Percentiles rank a stretch among this genome's conserved stretches.
These are phyloP conservation scores for Chaetomiaceae sp. DNA, from an alignment of 2,329 filamentous ascomycete genomes.

Conservation along the genomic window DNA sequence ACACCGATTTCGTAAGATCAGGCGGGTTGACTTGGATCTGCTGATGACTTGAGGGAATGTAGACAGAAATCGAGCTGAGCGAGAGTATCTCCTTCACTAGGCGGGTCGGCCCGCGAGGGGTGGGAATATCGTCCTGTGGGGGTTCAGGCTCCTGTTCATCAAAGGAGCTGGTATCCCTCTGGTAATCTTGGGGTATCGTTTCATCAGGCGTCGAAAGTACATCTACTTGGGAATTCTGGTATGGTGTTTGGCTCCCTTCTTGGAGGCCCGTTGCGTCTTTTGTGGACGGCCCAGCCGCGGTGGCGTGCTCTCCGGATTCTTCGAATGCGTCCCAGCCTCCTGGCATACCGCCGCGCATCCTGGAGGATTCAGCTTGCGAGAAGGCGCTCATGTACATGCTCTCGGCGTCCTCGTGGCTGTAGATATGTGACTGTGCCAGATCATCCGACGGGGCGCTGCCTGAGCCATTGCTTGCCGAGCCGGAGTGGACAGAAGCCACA, in stretches of 20 bases:
- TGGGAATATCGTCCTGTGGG: conserved; percentile 39
- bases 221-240: neutral
- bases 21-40: conserved; percentile 34
- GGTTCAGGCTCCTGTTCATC: conserved; percentile 5
- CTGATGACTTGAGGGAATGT: conserved; percentile 49
- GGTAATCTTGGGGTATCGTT: neutral
- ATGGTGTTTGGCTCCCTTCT: neutral
- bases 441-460: conserved; percentile 40
- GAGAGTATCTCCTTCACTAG: conserved; percentile 52
- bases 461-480: conserved; percentile 27
- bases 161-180: neutral
- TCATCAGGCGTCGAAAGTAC: neutral
- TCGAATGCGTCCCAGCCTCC: conserved; percentile 46
- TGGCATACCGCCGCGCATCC: conserved; percentile 40
- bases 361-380: conserved; percentile 41
- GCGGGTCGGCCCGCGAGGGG: conserved; percentile 49
- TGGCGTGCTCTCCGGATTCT: conserved; percentile 19
- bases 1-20: conserved; percentile 35
- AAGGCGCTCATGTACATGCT: conserved; percentile 83
- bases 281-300: neutral
- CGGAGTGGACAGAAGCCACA: conserved; percentile 23
- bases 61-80: conserved; percentile 48
- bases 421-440: conserved; percentile 61
- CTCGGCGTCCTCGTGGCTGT: conserved; percentile 73
- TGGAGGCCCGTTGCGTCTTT: neutral